A percentile compares a stretch with the other conserved stretches of the same genome.
These are phyloP conservation scores for Phyllosticta citrichinensis DNA, from an alignment of 2,329 filamentous ascomycete species.

Conservation along the genomic window DNA sequence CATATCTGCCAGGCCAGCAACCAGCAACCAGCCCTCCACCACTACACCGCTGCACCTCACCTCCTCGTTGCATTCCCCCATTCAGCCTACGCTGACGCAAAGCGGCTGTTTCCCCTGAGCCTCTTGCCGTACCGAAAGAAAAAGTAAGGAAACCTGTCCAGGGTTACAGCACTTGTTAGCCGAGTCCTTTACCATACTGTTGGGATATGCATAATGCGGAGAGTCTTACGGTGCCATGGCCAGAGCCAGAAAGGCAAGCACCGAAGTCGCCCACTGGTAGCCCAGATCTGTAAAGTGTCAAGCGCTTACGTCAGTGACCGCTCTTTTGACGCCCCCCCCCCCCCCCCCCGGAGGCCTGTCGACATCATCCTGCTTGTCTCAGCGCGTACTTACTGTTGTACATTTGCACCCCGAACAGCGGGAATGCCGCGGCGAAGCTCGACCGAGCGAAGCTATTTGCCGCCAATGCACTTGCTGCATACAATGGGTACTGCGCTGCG, in stretches of 20 bases:
- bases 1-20: not conserved
- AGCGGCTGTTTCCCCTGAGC: constrained; percentile 38
- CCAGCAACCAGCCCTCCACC: not conserved
- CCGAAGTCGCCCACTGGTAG: constrained; percentile 40
- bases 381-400: constrained; percentile 35
- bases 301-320: constrained; percentile 33
- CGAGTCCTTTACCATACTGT: constrained; percentile 16
- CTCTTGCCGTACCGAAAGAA: constrained; percentile 41
- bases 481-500: constrained; percentile 35
- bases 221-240: constrained; percentile 37
- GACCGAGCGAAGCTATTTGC: constrained; percentile 41
- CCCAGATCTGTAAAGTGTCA: constrained; percentile 28
- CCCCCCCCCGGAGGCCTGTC: not conserved
- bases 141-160: constrained; percentile 32
- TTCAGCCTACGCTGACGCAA: constrained; percentile 29
- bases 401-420: constrained; percentile 41
- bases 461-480: constrained; percentile 40
- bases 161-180: constrained; percentile 22
- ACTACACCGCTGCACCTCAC: constrained; percentile 1
- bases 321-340: constrained; percentile 22
- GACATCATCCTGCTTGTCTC: constrained; percentile 13
- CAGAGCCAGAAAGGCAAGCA: constrained; percentile 39
- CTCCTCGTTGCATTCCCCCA: constrained; percentile 5
- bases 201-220: constrained; percentile 13
- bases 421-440: constrained; percentile 39